Conservation (phyloP, 495 filamentous ascomycete genomes). For the Penicillium dipodomyicola region DNA sequence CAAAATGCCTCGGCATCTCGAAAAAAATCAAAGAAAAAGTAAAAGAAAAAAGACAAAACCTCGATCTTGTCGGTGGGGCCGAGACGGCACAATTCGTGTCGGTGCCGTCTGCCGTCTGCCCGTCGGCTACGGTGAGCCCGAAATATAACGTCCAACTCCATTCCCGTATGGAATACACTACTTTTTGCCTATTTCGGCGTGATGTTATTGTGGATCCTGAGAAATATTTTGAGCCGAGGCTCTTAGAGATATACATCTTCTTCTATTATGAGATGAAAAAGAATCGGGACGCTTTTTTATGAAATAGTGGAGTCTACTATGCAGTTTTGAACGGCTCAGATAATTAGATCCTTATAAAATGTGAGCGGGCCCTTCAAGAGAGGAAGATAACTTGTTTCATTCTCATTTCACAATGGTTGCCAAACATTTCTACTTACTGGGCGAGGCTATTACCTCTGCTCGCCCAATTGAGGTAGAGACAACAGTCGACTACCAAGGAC, state of each 20-base stretch:
- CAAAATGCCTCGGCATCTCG: constrained; percentile 1
- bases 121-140: not conserved
- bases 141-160: not conserved
- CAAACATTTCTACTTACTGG: constrained; percentile 44
- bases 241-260: constrained; percentile 3
- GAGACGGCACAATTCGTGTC: not conserved
- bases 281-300: not conserved
- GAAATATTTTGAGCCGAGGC: constrained; percentile 20
- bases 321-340: constrained; percentile 4
- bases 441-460: constrained; percentile 39
- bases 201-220: constrained; percentile 8
- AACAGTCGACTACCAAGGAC: constrained; percentile 27
- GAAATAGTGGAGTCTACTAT: constrained; percentile 6
- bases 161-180: no score
- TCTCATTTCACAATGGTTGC: constrained; percentile 27
- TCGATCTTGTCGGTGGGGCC: not conserved
- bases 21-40: not conserved
- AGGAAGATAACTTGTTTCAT: not conserved
- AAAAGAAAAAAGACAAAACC: no score
- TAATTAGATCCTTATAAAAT: constrained; percentile 15
- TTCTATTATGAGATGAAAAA: not conserved
- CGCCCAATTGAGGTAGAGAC: constrained; percentile 38
- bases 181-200: not conserved
- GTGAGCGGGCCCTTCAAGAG: not conserved
- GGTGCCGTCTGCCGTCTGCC: not conserved